Evolutionary conservation across 371 early-diverging fungal species (phyloP), one percentile per base, ranked within the genome.

Genomic region (Chytridiales sp.): DNA sequence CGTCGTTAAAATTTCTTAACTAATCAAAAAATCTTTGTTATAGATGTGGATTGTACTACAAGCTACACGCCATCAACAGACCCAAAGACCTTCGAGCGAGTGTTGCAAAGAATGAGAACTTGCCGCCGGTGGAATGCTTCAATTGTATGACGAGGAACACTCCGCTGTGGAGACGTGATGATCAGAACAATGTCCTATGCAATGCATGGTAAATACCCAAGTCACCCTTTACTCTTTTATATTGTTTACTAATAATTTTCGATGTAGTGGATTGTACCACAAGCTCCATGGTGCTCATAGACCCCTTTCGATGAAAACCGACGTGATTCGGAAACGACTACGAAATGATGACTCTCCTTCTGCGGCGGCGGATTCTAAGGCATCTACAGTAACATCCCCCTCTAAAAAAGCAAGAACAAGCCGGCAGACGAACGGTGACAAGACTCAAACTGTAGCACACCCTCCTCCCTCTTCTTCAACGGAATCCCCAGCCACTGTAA

Each of bases 31-130:
- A 82, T 21, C 81, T 92, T 29, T 93, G 92, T 67, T 92, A 93
- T 69, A 92, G 91, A 0, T 93, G 93, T 66, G 92, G 93, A 19
- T 76, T 93, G 5, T 93, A 91, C 67, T 87, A 84, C 68, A 89
- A 89, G 67, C 70, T 91, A 35, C 93, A 95, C 73, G 78, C 82
- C 68, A 75, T 83, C 47, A 82, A 85, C 71, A 83, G 84, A 53
- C 95, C 75, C 9, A 64, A 57, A 34, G 40, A 49, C 15, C 43
- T 39, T 11, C 35, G 43, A n/a, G 50, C 59, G 4, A 58, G 29
- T 11, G 27, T 84, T 40, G 68, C 87, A 4, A 86, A 84, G 39
- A 39, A 47, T 15, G 47, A 56, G 13, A 46, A 26, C 11, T 17
- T 56, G 3, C 57, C 57, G 6, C 29, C 11, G 13, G 57, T 56